Base-by-base conservation (phyloP, 768 basidiomycete genomes). In the Hericium alpestre region DNA sequence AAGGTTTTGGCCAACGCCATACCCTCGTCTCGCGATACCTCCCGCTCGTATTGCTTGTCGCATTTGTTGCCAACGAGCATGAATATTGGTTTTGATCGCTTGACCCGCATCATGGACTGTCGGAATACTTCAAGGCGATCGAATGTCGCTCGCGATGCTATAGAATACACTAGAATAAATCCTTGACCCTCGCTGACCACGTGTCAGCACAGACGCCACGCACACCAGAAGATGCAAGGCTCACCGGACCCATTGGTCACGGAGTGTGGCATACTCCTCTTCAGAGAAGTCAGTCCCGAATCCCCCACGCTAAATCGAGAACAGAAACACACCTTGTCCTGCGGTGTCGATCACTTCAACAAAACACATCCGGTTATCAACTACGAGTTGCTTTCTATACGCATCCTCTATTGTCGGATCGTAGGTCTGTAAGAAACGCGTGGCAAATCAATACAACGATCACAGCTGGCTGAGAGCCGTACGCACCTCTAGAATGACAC, bases 391-490 rank as follows among this genome's bases (percentile, higher is more conserved):
- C 71, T 94, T 95, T 66, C 93, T 82, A 74, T 97, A 96, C 61
- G 93, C 93, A 70, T 96, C 93, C 74, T 97, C 93, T 82, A 97
- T 97, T 65, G 93, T 97, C 57, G 93, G 93, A 75, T 97, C 93
- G 72, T 97, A 97, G 54, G 92, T 92, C 91, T 95, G 62, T 56
- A 41, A 25, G 54, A 55, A 59, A 50, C 39, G 32, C 32, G 49
- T 62, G 48, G 52, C 41, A 23, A 41, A 27, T 58, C 18, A 23
- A 53, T 54, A 64, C 15, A 41, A 20, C 62, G 57, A 46, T n/a
- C 53, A 55, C 56, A 43, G 39, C 51, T 61, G 22, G 40, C n/a
- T 37, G 15, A 38, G 51, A 27, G 25, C 27, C 27, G 51, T 57
- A 64, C 75, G 52, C 57, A 86, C 86, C 76, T 87, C 85, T 87